Conservation (phyloP, 345 rosid genomes). For the Lepidium didymum region DNA sequence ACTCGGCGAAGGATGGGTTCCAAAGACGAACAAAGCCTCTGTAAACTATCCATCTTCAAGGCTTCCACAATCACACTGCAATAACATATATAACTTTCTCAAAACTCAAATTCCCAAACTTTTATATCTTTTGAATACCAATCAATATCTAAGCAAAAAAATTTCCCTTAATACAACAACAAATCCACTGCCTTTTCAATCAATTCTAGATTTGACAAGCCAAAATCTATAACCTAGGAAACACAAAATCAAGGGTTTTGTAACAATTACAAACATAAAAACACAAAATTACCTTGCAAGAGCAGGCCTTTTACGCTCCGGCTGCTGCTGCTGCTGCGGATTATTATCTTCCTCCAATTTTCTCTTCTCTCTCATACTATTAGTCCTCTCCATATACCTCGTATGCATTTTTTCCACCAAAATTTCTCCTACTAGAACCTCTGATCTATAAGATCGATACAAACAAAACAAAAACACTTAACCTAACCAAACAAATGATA, state of each 20-base stretch:
- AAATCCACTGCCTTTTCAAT: background rate
- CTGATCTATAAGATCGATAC: conserved; percentile 15
- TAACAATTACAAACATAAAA: background rate
- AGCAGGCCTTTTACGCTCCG: conserved; percentile 88
- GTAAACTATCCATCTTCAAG: conserved; percentile 91
- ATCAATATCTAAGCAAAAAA: background rate
- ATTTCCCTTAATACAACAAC: background rate
- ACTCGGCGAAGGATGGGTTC: conserved; percentile 96
- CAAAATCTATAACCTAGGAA: background rate
- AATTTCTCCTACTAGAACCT: background rate
- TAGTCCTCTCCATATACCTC: conserved; percentile 77
- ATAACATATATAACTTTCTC: background rate
- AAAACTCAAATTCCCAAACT: background rate
- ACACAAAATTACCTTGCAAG: conserved; percentile 55
- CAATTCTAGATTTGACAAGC: background rate
- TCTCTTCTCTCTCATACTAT: conserved; percentile 77
- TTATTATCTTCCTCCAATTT: conserved; percentile 48
- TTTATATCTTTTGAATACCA: background rate
- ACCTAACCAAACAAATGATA: background rate
- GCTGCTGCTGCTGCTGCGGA: conserved; percentile 34
- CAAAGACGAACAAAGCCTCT: conserved; percentile 90
- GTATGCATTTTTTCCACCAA: conserved; percentile 43
- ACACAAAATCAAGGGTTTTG: background rate
- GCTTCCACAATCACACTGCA: conserved; percentile 98
- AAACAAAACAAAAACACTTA: conserved; percentile 1